phyloP scores from a whole-genome alignment of 2,329 filamentous ascomycete species.

The Arthrinium puccinioides region DNA sequence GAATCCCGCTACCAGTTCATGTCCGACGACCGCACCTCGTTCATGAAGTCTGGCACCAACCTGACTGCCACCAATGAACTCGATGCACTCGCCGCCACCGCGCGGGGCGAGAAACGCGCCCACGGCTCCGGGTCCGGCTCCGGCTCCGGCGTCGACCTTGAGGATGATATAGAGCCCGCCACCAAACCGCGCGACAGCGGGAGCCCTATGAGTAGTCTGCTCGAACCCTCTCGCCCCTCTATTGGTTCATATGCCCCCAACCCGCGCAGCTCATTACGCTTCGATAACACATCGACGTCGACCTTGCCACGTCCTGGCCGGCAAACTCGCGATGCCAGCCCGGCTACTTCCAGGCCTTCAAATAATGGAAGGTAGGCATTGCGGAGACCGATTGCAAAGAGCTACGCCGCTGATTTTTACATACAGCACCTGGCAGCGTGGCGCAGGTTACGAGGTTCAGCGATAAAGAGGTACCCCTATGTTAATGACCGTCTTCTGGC shows the following conservation, averaged over 20 bases:
- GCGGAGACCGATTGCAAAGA: not conserved
- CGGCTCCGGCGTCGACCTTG: not conserved
- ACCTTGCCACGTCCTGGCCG: not conserved
- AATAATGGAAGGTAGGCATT: not conserved
- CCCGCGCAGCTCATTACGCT: not conserved
- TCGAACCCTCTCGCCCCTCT: not conserved
- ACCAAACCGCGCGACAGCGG: not conserved
- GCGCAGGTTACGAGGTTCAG: conserved; percentile 4
- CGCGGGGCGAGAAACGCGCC: not conserved
- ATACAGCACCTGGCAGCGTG: conserved; percentile 1
- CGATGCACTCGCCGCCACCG: not conserved
- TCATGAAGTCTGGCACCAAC: conserved; percentile 70
- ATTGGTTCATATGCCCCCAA: not conserved
- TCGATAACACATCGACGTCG: not conserved
- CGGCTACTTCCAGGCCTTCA: not conserved
- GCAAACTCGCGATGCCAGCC: not conserved
- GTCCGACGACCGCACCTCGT: conserved; percentile 91
- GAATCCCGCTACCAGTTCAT: conserved; percentile 94
- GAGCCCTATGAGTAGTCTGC: not conserved
- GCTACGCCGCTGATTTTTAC: not conserved
- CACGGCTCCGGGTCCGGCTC: not conserved
- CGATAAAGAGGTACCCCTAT: too few species aligned
- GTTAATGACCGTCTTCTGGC: too few species aligned
- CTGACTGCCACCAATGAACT: conserved; percentile 1
- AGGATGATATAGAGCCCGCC: not conserved